A percentile compares a stretch with the other conserved stretches of the same genome.
Conservation (phyloP, 257 asterid genomes). For the Solanum chmielewskii region DNA sequence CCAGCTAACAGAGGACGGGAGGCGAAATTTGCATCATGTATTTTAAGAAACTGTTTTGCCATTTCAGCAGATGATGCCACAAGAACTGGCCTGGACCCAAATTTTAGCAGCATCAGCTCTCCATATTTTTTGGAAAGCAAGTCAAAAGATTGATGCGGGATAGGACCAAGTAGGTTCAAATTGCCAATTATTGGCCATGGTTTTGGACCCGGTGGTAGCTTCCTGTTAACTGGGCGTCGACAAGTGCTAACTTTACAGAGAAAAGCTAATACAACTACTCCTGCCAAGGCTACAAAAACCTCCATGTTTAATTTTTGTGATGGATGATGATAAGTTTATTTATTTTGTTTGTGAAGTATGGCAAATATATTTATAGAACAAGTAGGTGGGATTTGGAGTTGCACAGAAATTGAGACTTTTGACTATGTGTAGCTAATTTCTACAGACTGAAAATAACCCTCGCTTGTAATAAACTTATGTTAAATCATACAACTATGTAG, state of each 20-base stretch:
- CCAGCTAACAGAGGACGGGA: slow-evolving; percentile 25
- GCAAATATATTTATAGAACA: background rate
- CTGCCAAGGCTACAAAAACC: background rate
- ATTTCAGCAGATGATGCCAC: slow-evolving; percentile 36
- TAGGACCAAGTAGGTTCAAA: slow-evolving; percentile 22
- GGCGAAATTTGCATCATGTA: slow-evolving; percentile 23
- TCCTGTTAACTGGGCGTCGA: background rate
- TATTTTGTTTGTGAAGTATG: background rate
- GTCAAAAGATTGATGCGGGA: slow-evolving; percentile 24
- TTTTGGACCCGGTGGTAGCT: slow-evolving; percentile 26
- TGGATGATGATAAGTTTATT: background rate
- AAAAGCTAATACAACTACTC: background rate
- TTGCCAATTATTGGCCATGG: slow-evolving; percentile 38
- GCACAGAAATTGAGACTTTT: background rate
- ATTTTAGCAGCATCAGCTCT: slow-evolving; percentile 26
- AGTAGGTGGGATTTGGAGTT: background rate
- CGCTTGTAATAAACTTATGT: background rate
- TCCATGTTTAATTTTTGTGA: background rate
- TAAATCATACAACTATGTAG: background rate
- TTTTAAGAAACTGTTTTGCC: slow-evolving; percentile 26
- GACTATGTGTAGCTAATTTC: background rate
- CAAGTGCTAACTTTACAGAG: background rate
- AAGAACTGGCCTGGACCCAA: slow-evolving; percentile 17
- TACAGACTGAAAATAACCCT: background rate
- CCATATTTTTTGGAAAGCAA: slow-evolving; percentile 24